Evolutionary conservation across 768 basidiomycete species (phyloP).

Genomic region (Trametes gibbosa): DNA sequence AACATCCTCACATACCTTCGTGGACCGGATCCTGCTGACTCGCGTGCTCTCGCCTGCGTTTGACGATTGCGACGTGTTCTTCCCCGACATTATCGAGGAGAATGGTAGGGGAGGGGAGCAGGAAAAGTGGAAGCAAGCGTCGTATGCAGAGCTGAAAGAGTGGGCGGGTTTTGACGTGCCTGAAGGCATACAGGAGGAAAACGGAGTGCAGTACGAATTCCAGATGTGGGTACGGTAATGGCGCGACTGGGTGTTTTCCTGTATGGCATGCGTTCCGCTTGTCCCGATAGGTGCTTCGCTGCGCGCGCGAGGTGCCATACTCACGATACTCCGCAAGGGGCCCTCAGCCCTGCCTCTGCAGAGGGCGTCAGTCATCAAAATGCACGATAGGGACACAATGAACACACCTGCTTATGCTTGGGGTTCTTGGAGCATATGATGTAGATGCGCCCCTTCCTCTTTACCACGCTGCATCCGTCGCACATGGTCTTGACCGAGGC

Average conservation of each 20-base stretch:
- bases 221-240: slow-evolving; percentile 84
- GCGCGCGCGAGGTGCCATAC: neutral
- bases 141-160: slow-evolving; percentile 59
- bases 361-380: neutral
- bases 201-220: slow-evolving; percentile 82
- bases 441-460: slow-evolving; percentile 87
- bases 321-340: too few relatives aligned
- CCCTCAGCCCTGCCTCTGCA: slow-evolving; percentile 29
- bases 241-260: neutral
- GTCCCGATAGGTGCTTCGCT: neutral
- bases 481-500: slow-evolving; percentile 94
- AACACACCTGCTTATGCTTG: slow-evolving; percentile 91
- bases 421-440: slow-evolving; percentile 92
- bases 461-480: slow-evolving; percentile 87
- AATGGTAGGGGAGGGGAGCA: slow-evolving; percentile 46
- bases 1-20: slow-evolving; percentile 40
- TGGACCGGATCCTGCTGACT: slow-evolving; percentile 86
- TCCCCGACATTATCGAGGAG: slow-evolving; percentile 64
- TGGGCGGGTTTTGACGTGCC: slow-evolving; percentile 86
- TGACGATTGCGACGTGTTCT: slow-evolving; percentile 81
- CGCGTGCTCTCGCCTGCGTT: slow-evolving; percentile 74
- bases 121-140: slow-evolving; percentile 53
- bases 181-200: slow-evolving; percentile 75
- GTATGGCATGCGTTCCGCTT: neutral
- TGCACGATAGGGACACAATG: neutral